These are phyloP conservation scores for Ascochyta pisi DNA, from an alignment of 2,329 filamentous ascomycete species.

Conservation along the genomic window DNA sequence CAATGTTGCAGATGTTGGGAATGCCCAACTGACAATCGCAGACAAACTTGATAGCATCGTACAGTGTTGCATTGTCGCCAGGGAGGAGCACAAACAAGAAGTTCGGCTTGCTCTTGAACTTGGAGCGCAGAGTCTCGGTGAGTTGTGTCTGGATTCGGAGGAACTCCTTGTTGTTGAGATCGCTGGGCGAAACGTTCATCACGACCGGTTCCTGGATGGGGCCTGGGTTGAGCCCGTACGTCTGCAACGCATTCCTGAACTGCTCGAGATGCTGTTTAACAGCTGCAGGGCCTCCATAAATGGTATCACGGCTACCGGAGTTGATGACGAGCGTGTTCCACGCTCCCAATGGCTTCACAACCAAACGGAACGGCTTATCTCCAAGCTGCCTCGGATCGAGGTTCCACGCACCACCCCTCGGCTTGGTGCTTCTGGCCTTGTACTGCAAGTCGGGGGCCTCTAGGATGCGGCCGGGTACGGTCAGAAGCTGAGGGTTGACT, in stretches of 20 bases:
- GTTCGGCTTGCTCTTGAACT: constrained; percentile 43
- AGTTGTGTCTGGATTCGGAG: constrained; percentile 66
- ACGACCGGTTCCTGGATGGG: constrained; percentile 20
- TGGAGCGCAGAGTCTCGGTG: constrained; percentile 57
- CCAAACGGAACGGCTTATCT: constrained; percentile 32
- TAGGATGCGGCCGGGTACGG: constrained; percentile 75
- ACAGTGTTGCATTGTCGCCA: constrained; percentile 38
- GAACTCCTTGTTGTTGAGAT: constrained; percentile 40
- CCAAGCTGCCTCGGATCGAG: constrained; percentile 53
- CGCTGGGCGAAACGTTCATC: constrained; percentile 14
- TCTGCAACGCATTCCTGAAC: constrained; percentile 28
- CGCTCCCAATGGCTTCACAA: constrained; percentile 24
- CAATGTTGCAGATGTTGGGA: constrained; percentile 69
- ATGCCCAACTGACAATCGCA: constrained; percentile 73
- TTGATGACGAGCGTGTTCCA: constrained; percentile 44
- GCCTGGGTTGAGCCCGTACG: constrained; percentile 34
- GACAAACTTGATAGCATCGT: constrained; percentile 66
- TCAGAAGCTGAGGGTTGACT: constrained; percentile 68
- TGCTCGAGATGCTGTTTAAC: constrained; percentile 16
- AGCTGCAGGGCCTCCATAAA: constrained; percentile 25
- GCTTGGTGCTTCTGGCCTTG: constrained; percentile 38
- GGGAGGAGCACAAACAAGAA: constrained; percentile 44
- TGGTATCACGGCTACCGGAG: constrained; percentile 23
- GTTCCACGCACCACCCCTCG: constrained; percentile 72
- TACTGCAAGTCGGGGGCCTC: constrained; percentile 68